These are phyloP conservation scores for Fusarium lateritium DNA, from an alignment of 2,329 filamentous ascomycete genomes.

Conservation along the genomic window DNA sequence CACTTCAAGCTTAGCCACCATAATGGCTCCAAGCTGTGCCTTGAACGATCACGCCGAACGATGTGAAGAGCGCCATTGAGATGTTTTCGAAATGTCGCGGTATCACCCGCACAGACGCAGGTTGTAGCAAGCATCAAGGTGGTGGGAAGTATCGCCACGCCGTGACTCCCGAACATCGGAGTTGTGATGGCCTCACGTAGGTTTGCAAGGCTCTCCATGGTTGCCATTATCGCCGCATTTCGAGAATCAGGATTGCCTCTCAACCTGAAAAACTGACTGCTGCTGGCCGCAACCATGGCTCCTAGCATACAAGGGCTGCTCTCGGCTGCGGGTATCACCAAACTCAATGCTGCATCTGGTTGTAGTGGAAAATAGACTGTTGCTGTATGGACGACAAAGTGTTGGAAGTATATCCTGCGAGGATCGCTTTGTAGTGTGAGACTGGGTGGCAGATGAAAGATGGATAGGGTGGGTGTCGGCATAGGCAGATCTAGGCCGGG, in stretches of 20 bases:
- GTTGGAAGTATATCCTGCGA: conserved; percentile 16
- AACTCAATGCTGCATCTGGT: not conserved
- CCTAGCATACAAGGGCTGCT: conserved; percentile 19
- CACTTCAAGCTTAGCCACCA: conserved; percentile 22
- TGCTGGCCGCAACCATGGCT: conserved; percentile 20
- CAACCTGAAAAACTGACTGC: conserved; percentile 11
- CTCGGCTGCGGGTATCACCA: conserved; percentile 14
- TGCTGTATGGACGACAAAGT: conserved; percentile 19
- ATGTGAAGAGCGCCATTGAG: conserved; percentile 13
- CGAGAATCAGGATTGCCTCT: not conserved
- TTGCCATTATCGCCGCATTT: conserved; percentile 7
- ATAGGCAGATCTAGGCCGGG: accelerated
- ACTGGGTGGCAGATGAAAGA: not conserved
- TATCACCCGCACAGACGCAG: conserved; percentile 18
- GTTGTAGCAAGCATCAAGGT: conserved; percentile 25
- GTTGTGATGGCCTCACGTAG: not conserved
- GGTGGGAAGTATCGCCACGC: conserved; percentile 2
- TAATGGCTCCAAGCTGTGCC: not conserved
- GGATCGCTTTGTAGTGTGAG: conserved; percentile 11
- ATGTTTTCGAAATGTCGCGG: conserved; percentile 8
- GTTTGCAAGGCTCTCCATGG: not conserved
- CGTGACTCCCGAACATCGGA: not conserved
- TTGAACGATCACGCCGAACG: not conserved
- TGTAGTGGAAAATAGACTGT: conserved; percentile 19
- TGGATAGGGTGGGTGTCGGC: not conserved